Conservation (phyloP, 78 protist genomes). For the Polysphondylium violaceum region DNA sequence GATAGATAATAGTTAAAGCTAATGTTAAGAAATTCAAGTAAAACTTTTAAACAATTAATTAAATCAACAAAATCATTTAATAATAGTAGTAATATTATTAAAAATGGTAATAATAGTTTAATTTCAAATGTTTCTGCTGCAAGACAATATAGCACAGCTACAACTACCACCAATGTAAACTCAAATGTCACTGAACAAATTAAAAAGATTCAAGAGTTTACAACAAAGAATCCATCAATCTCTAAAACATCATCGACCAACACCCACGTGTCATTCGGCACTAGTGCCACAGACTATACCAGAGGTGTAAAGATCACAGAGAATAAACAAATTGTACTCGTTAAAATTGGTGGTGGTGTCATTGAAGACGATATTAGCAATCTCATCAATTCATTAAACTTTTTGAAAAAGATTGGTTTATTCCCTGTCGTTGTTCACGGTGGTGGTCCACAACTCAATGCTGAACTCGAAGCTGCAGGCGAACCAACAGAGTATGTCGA, state of each 20-base stretch:
- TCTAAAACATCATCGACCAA: neutral
- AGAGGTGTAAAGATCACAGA: constrained; percentile 33
- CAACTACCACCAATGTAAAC: no score
- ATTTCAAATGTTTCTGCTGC: no score
- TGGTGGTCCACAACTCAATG: constrained; percentile 90
- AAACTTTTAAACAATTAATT: no score
- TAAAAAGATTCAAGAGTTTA: constrained; percentile 29
- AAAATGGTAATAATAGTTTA: no score
- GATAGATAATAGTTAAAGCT: no score
- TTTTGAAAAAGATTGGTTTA: constrained; percentile 52
- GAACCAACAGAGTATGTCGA: constrained; percentile 80
- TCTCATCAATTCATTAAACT: constrained; percentile 41
- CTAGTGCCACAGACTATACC: neutral
- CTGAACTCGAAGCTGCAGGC: constrained; percentile 51
- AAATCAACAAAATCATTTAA: no score
- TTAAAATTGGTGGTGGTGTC: constrained; percentile 88
- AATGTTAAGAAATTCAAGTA: no score
- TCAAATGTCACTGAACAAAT: no score
- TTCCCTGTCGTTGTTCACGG: constrained; percentile 86
- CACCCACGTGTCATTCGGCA: neutral
- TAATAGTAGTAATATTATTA: no score
- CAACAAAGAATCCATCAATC: constrained; percentile 25
- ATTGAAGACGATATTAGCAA: constrained; percentile 62
- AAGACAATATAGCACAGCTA: no score
- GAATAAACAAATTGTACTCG: constrained; percentile 62